Evolutionary conservation across 768 basidiomycete genomes (phyloP).

Genomic region (Tricholoma terreum): DNA sequence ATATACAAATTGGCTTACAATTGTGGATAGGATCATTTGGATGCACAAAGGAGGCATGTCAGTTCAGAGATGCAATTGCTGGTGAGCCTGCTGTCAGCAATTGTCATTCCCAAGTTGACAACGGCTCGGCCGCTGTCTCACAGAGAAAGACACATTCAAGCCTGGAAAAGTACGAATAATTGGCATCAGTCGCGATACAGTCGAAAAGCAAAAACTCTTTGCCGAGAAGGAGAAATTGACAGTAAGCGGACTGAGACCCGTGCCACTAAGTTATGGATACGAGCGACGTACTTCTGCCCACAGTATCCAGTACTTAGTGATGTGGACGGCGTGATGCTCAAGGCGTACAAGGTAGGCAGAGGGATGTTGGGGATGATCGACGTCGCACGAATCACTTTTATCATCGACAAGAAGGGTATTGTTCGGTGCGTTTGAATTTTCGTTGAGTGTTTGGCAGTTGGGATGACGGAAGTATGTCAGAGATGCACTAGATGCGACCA

Average conservation of each 20-base stretch:
- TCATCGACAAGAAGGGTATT: slow-evolving; percentile 70
- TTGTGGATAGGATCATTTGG: slow-evolving; percentile 57
- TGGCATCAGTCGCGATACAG: slow-evolving; percentile 71
- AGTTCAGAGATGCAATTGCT: slow-evolving; percentile 75
- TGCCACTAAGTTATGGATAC: not conserved
- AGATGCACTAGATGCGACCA: slow-evolving; percentile 54
- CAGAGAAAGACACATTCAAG: slow-evolving; percentile 67
- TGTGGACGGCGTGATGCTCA: slow-evolving; percentile 53
- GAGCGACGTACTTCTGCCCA: not conserved
- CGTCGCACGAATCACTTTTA: slow-evolving; percentile 64
- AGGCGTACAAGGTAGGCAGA: slow-evolving; percentile 64
- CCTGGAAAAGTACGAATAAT: slow-evolving; percentile 61
- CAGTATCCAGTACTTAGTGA: slow-evolving; percentile 84
- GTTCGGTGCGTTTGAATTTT: slow-evolving; percentile 46
- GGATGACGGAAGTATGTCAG: slow-evolving; percentile 28
- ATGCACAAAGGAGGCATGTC: slow-evolving; percentile 80
- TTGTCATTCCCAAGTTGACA: not conserved
- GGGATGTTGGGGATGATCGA: slow-evolving; percentile 63
- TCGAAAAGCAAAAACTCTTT: slow-evolving; percentile 71
- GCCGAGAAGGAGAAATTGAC: slow-evolving; percentile 67
- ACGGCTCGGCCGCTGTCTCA: not conserved
- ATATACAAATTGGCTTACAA: not conserved
- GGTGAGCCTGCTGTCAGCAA: slow-evolving; percentile 36
- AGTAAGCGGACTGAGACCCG: slow-evolving; percentile 33
- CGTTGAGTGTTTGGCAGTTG: not conserved